Evolutionary conservation across 2,329 filamentous ascomycete genomes (phyloP).

Genomic region (Ophiostoma tasmaniense): DNA sequence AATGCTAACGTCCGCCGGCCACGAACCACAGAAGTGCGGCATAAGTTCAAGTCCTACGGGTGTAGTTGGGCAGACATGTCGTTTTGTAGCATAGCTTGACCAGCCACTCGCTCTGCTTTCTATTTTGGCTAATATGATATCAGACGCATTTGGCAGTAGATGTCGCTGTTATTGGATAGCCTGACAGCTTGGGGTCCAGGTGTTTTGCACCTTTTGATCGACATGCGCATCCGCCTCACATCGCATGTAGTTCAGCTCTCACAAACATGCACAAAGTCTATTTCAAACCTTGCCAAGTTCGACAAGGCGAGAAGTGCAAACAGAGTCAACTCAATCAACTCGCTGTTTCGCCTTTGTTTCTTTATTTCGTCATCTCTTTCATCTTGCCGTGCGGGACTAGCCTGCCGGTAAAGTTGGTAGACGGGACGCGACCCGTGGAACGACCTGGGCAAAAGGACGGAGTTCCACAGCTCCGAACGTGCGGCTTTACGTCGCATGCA

Average conservation of each 20-base stretch:
- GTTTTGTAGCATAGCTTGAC: not conserved
- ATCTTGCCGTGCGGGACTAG: not conserved
- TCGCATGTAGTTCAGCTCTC: not conserved
- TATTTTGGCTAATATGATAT: too few relatives aligned
- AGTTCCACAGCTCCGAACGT: not conserved
- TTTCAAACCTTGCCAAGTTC: not conserved
- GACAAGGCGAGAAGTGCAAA: not conserved
- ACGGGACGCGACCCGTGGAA: not conserved
- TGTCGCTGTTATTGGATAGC: not conserved
- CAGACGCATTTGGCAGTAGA: not conserved
- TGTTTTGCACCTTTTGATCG: not conserved
- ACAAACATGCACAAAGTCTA: not conserved
- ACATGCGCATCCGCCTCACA: not conserved
- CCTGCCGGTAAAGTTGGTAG: not conserved
- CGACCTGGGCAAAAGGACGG: not conserved
- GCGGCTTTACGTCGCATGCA: not conserved
- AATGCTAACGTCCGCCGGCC: not conserved
- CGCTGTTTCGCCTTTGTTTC: not conserved
- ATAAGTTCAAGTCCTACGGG: not conserved
- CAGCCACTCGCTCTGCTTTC: not conserved
- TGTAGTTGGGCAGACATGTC: not conserved
- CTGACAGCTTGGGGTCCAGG: not conserved
- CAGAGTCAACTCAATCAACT: not conserved
- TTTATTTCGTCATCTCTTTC: not conserved
- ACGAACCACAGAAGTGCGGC: not conserved